Evolutionary conservation across 805 yeast genomes (phyloP).

Genomic region (Lachancea cidri): DNA sequence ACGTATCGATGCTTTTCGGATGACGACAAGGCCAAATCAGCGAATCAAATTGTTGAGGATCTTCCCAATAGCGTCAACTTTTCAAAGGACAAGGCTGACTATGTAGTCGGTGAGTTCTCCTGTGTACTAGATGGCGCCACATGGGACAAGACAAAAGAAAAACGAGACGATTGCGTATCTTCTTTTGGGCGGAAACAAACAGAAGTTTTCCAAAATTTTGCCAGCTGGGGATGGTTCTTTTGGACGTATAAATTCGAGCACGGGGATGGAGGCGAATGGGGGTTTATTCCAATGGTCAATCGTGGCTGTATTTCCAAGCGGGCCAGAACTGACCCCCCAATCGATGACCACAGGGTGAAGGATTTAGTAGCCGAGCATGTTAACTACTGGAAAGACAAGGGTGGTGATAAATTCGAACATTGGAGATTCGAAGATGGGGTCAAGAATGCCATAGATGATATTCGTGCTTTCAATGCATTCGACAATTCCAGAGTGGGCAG

Average conservation of each 20-base stretch:
- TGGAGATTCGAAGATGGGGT: conserved; percentile 80
- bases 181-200: conserved; percentile 58
- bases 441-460: conserved; percentile 68
- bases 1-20: conserved; percentile 83
- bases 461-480: conserved; percentile 59
- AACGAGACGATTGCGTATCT: conserved; percentile 51
- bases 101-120: conserved; percentile 84
- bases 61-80: conserved; percentile 47
- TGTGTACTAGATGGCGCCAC: conserved; percentile 76
- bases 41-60: conserved; percentile 57
- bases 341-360: conserved; percentile 33
- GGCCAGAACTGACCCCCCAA: conserved; percentile 11
- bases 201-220: conserved; percentile 43
- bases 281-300: conserved; percentile 70
- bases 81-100: conserved; percentile 49
- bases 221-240: conserved; percentile 71
- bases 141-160: conserved; percentile 52
- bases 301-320: conserved; percentile 48
- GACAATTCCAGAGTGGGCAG: conserved; percentile 74
- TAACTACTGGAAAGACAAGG: conserved; percentile 64
- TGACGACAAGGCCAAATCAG: conserved; percentile 58
- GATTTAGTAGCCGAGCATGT: conserved; percentile 40
- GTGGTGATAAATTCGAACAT: conserved; percentile 63
- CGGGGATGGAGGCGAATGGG: conserved; percentile 98
- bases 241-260: conserved; percentile 87